Evolutionary conservation across 192 early-diverging fungal species (phyloP), one percentile per base, ranked within the genome.

Genomic region (Kappamyces sp.): DNA sequence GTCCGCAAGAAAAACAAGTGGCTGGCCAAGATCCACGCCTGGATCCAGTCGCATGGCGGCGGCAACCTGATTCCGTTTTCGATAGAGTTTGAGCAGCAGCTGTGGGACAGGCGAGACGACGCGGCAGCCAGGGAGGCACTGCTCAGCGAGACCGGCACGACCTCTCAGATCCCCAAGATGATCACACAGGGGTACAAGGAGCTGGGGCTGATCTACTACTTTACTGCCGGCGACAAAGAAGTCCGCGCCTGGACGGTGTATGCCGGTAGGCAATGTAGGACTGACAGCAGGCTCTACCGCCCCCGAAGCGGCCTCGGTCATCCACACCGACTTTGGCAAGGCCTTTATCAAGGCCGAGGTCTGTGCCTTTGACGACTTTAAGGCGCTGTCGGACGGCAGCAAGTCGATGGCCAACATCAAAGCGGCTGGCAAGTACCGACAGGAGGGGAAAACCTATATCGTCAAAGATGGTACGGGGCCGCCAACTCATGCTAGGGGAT

Each of bases 1-100:
- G 63, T 90, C 36, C 82, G 91, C 63, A 92, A 92, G 78, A 97
- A 94, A 82, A 95, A 94, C 83, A 92, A 91, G 82, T 90, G 83
- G 86, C 69, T 66, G 78, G 63, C 76, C 38, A 70, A 70, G 55
- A 67, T 70, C 55, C 63, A 70, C 32, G 58, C 63, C 32, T 70
- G 68, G 68, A 68, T 70, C 40, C 57, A 70, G 65, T 15, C 10
- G 1, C 68, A 70, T 41, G 64, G 64, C 15, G 68, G 68, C 3
- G 68, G 64, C 49, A 60, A 66, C 35, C 40, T 93, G 59, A 89
- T 97, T 51, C 93, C 93, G 55, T 92, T 90, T 74, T 90, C 89
- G 58, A 88, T 85, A 38, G 74, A 66, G n/a, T 84, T 91, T 52
- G 93, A 97, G 78, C 73, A 79, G 35, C 75, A 69, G 46, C 71